Evolutionary conservation across 2,329 filamentous ascomycete species (phyloP), one percentile per base, ranked within the genome.

Genomic region (Albifimbria verrucaria): DNA sequence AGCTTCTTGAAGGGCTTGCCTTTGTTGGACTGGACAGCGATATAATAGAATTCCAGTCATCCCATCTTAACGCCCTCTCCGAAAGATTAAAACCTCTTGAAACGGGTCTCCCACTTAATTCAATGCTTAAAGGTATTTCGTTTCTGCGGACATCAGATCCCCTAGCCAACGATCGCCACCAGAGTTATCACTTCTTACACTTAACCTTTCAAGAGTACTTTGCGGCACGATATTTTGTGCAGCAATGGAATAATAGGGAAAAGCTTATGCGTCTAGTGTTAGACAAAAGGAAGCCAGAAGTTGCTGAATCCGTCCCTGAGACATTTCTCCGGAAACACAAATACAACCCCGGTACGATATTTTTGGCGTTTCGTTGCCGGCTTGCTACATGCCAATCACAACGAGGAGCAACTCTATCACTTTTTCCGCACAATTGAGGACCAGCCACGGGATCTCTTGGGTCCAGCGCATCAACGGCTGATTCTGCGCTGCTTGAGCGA

Each of bases 151-250:
- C 65, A 3, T 71, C 71, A 36, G 63, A 69, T 44, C 21, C 52
- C 7, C 60, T 54, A 18, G 24, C 52, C 49, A 21, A 61, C 2
- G 59, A n/a, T n/a, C n/a, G n/a, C n/a, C n/a, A n/a, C 18, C 57
- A 46, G 51, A 64, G 28, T 23, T 75, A 73, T 51, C 67, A 75
- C 53, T 76, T 77, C 46, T 21, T 75, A 24, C 73, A 77, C 53
- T 55, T 75, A 10, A 75, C 72, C 1, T 72, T 71, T 54, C 72
- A 75, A 52, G 73, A 75, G 55, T 75, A 65, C 49, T 75, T 75
- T 60, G 72, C 69, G 0, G 73, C 73, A 3, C 61, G 55, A 22
- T 73, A 74, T 55, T 73, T 74, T 56, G 63, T 64, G n/a, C 59
- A 58, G 28, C 58, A 65, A 18, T 73, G 67, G 67, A 58, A 50